Evolutionary conservation across 495 filamentous ascomycete genomes (phyloP).

Genomic region (Rusavskia elegans): DNA sequence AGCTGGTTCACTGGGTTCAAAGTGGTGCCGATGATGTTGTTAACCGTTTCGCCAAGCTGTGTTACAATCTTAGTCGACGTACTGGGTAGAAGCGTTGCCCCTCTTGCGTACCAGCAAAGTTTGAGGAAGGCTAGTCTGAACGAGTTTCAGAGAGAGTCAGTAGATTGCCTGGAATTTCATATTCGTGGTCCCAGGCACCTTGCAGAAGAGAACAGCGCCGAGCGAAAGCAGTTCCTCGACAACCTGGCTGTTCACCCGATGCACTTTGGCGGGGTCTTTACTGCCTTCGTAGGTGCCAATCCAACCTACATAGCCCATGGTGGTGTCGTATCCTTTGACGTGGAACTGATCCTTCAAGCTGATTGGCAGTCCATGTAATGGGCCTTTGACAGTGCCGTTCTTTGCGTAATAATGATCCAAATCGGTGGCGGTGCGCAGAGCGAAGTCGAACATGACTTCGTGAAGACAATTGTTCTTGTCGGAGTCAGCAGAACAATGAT

Average conservation of each 20-base stretch:
- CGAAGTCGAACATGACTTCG: slow-evolving; percentile 7
- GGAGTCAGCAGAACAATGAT: background rate
- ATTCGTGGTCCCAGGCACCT: slow-evolving; percentile 5
- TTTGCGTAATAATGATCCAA: slow-evolving; percentile 14
- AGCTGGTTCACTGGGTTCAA: slow-evolving; percentile 33
- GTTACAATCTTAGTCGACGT: too few relatives aligned
- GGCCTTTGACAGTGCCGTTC: slow-evolving; percentile 13
- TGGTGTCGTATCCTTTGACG: slow-evolving; percentile 8
- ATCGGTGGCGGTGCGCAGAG: slow-evolving; percentile 3
- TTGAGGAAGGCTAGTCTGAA: slow-evolving; percentile 22
- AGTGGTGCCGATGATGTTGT: slow-evolving; percentile 37
- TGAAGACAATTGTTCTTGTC: slow-evolving; percentile 10
- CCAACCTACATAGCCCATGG: slow-evolving; percentile 22
- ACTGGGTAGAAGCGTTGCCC: too few relatives aligned
- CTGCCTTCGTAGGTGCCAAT: slow-evolving; percentile 15
- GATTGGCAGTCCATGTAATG: slow-evolving; percentile 16
- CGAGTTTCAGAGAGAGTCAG: background rate
- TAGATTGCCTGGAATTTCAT: background rate
- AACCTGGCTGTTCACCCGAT: slow-evolving; percentile 10
- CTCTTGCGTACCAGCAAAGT: slow-evolving; percentile 4
- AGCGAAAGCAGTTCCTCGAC: slow-evolving; percentile 8
- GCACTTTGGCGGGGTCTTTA: slow-evolving; percentile 2
- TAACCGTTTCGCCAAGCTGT: slow-evolving; percentile 22
- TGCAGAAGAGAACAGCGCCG: slow-evolving; percentile 23
- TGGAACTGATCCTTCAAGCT: slow-evolving; percentile 15